Evolutionary conservation across 2,329 filamentous ascomycete genomes (phyloP).

Genomic region (Gnomoniopsis smithogilvyi): DNA sequence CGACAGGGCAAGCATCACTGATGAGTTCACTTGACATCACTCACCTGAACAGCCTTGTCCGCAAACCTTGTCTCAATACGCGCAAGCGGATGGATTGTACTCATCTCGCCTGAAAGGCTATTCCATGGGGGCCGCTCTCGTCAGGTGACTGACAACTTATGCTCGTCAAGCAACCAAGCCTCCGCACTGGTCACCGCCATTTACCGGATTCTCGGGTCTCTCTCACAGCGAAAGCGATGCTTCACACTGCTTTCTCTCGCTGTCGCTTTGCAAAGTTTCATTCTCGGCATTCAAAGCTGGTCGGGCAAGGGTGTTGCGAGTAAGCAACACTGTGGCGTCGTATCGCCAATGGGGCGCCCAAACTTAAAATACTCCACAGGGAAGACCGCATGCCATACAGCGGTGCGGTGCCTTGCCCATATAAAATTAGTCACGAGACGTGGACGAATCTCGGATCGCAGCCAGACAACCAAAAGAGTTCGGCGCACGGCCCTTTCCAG

Average conservation of each 20-base stretch:
- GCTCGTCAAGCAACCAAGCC: neutral
- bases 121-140: neutral
- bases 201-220: neutral
- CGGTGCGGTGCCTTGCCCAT: too few species aligned
- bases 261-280: neutral
- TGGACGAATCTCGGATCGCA: neutral
- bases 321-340: neutral
- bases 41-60: neutral
- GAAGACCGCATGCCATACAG: neutral
- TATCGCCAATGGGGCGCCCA: neutral
- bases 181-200: constrained; percentile 1
- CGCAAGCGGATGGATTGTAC: too few species aligned
- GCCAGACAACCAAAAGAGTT: too few species aligned
- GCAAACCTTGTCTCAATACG: too few species aligned
- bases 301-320: neutral
- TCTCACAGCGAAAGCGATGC: neutral
- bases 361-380: neutral
- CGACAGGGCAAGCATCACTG: neutral
- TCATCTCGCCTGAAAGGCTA: neutral
- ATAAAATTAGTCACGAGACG: neutral
- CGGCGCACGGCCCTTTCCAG: neutral
- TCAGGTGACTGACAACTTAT: constrained; percentile 3
- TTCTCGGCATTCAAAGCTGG: neutral
- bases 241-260: neutral
- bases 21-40: neutral